Percentiles rank a stretch among this genome's conserved stretches.
Conservation (phyloP, 768 basidiomycete species). For the Termitomyces bulborhizus region DNA sequence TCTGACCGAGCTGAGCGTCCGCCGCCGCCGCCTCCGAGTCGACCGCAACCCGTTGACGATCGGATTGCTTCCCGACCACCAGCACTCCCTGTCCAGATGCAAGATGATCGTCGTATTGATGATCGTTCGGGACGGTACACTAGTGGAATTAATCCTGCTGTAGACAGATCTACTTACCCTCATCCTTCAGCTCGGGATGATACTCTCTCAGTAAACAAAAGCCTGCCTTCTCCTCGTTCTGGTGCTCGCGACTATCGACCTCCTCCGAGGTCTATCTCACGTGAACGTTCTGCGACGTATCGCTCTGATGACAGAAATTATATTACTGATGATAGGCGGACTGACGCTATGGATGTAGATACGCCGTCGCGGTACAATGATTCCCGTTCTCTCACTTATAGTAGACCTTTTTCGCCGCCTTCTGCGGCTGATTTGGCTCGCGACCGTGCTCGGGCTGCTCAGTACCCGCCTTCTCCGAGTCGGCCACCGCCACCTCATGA, state of each 20-base stretch:
- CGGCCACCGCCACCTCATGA: slow-evolving; percentile 21
- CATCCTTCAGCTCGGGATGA: slow-evolving; percentile 26
- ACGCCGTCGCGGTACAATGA: slow-evolving; percentile 27
- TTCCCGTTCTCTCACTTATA: slow-evolving; percentile 17
- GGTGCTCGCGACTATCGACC: slow-evolving; percentile 21
- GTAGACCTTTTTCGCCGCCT: slow-evolving; percentile 26
- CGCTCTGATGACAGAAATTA: slow-evolving; percentile 33
- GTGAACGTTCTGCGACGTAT: slow-evolving; percentile 26
- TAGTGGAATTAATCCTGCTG: slow-evolving; percentile 11
- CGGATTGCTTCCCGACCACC: slow-evolving; percentile 3
- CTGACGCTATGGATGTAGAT: slow-evolving; percentile 29
- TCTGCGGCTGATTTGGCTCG: slow-evolving; percentile 22
- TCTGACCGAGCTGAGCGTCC: slow-evolving; percentile 12
- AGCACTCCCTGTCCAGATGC: slow-evolving; percentile 1
- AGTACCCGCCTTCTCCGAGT: slow-evolving; percentile 20
- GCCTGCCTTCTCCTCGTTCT: slow-evolving; percentile 19
- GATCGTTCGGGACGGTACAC: slow-evolving; percentile 18
- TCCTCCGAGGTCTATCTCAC: slow-evolving; percentile 20
- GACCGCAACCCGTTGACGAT: slow-evolving; percentile 10
- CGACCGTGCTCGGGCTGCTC: slow-evolving; percentile 25
- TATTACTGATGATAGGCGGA: slow-evolving; percentile 27
- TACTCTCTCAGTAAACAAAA: slow-evolving; percentile 21
- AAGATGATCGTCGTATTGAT: slow-evolving; percentile 18
- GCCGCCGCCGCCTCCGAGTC: slow-evolving; percentile 11
- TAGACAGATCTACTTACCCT: slow-evolving; percentile 14